Evolutionary conservation across 1,139 yeast genomes (phyloP).

Genomic region (Sugiyamaella paludigena): DNA sequence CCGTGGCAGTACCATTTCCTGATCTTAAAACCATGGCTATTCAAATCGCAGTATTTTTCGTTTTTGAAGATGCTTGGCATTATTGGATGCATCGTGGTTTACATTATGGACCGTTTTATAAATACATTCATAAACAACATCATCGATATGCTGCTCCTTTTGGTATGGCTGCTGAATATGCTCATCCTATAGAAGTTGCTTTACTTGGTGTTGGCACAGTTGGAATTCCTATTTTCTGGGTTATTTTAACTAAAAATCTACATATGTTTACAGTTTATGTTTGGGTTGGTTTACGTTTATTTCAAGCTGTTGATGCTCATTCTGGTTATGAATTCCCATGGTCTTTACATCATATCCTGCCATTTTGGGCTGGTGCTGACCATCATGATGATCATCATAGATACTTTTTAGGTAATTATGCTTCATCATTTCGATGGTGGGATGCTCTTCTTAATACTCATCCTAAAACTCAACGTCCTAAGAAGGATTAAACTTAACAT

Average conservation of each 20-base stretch:
- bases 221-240: slow-evolving; percentile 80
- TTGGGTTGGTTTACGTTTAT: slow-evolving; percentile 84
- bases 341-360: slow-evolving; percentile 86
- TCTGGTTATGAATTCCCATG: slow-evolving; percentile 98
- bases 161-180: slow-evolving; percentile 94
- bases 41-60: slow-evolving; percentile 74
- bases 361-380: slow-evolving; percentile 98
- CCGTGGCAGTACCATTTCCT: slow-evolving; percentile 79
- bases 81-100: slow-evolving; percentile 89
- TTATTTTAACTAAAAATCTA: slow-evolving; percentile 60
- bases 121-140: slow-evolving; percentile 91
- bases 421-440: slow-evolving; percentile 94
- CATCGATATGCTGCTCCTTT: slow-evolving; percentile 97
- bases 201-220: slow-evolving; percentile 87
- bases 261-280: slow-evolving; percentile 81
- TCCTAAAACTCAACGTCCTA: slow-evolving; percentile 27
- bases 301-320: slow-evolving; percentile 95
- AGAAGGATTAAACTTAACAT: slow-evolving; percentile 4
- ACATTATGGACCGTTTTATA: slow-evolving; percentile 85
- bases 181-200: slow-evolving; percentile 91
- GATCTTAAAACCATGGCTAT: slow-evolving; percentile 52
- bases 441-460: slow-evolving; percentile 71
- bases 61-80: slow-evolving; percentile 92
- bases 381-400: slow-evolving; percentile 97
- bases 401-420: slow-evolving; percentile 87